Percentiles rank a stretch among this genome's conserved stretches.
phyloP scores from a whole-genome alignment of 2,329 filamentous ascomycete species.

The Talaromyces sp. region DNA sequence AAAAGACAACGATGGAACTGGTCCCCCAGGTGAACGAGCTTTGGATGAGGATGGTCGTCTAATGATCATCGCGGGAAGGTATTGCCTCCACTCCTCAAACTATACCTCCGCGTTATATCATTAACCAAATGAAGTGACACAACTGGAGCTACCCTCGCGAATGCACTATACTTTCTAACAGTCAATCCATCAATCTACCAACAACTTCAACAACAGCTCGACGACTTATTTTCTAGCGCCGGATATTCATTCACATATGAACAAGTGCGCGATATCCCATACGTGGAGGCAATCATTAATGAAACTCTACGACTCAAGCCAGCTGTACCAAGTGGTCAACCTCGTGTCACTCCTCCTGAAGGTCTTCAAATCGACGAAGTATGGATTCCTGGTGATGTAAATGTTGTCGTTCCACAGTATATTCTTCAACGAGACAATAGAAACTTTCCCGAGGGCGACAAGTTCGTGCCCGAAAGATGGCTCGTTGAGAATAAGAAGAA shows the following conservation, averaged over 20 bases:
- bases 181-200: slow-evolving; percentile 28
- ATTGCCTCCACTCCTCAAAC: neutral
- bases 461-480: slow-evolving; percentile 28
- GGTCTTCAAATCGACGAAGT: slow-evolving; percentile 30
- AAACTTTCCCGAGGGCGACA: slow-evolving; percentile 17
- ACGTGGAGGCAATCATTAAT: slow-evolving; percentile 29
- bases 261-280: slow-evolving; percentile 22
- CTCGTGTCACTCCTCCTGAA: slow-evolving; percentile 38
- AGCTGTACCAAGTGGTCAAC: slow-evolving; percentile 33
- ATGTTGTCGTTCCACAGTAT: slow-evolving; percentile 21
- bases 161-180: slow-evolving; percentile 33
- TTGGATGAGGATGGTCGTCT: slow-evolving; percentile 21
- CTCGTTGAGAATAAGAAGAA: slow-evolving; percentile 19
- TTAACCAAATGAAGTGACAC: slow-evolving; percentile 32
- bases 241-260: slow-evolving; percentile 14
- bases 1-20: slow-evolving; percentile 18
- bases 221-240: slow-evolving; percentile 26
- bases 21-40: slow-evolving; percentile 17
- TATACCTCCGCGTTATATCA: neutral
- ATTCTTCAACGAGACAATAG: slow-evolving; percentile 24
- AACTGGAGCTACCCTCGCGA: slow-evolving; percentile 31
- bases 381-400: slow-evolving; percentile 29
- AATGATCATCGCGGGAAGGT: slow-evolving; percentile 21
- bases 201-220: slow-evolving; percentile 33
- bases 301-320: slow-evolving; percentile 42